phyloP scores from a whole-genome alignment of 2,329 filamentous ascomycete species.

The Colletotrichum plurivorum region DNA sequence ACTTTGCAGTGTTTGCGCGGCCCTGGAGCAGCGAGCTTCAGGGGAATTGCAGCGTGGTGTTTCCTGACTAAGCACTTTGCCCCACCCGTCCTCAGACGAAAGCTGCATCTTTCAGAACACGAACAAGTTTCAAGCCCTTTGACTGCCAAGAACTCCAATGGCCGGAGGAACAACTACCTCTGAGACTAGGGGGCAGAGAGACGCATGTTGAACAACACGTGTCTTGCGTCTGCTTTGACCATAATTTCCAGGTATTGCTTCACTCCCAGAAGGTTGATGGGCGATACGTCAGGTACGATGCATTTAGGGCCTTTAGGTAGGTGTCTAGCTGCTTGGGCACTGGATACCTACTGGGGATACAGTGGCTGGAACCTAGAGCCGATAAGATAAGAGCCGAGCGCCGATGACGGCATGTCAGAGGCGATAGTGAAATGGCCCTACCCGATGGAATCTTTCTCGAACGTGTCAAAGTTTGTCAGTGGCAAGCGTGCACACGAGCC shows the following conservation, averaged over 20 bases:
- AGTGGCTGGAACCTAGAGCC: not conserved
- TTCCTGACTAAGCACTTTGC: conserved; percentile 4
- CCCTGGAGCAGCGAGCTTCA: not conserved
- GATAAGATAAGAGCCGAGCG: not conserved
- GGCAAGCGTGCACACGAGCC: not conserved
- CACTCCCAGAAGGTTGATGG: too few species aligned
- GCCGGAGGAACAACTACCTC: too few species aligned
- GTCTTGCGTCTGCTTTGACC: too few species aligned
- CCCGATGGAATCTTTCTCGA: conserved; percentile 25
- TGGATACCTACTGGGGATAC: too few species aligned
- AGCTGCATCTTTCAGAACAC: not conserved
- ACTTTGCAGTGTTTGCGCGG: conserved; percentile 1
- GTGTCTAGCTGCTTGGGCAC: too few species aligned
- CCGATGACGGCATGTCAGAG: conserved; percentile 24
- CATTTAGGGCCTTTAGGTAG: too few species aligned
- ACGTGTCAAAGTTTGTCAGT: conserved; percentile 9
- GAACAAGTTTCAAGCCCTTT: not conserved
- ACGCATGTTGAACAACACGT: too few species aligned
- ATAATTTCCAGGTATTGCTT: too few species aligned
- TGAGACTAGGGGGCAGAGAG: too few species aligned
- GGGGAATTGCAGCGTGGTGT: too few species aligned
- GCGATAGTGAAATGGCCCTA: not conserved
- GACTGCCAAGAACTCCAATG: not conserved
- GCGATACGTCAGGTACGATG: too few species aligned
- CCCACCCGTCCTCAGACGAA: not conserved